Base-by-base conservation (phyloP, 2,329 filamentous ascomycete species). In the Arthrinium phaeospermum region DNA sequence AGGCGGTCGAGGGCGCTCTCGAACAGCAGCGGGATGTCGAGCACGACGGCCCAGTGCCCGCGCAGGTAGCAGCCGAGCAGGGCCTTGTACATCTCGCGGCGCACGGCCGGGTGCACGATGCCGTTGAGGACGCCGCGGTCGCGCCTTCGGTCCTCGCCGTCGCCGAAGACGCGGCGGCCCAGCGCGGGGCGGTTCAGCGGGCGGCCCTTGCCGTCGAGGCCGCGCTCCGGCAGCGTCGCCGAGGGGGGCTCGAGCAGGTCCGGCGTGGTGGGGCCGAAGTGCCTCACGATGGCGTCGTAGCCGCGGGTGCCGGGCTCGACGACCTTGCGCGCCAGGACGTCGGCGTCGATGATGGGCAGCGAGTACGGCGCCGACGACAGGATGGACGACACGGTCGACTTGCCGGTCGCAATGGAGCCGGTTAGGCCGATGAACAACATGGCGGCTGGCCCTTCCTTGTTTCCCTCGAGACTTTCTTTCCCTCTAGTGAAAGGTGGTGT, bases 341-440 rank as follows among this genome's bases (percentile, higher is more conserved):
- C 96, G 80, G 96, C 96, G 81, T 99, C 96, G 85, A 99, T 92
- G 77, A 99, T 89, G 78, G 96, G 95, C 74, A 99, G 89, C 73
- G 90, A 92, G 86, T 98, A 93, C 0, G 96, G 96, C 6, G 93
- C 86, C 5, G 90, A 87, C 69, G 93, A 91, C 78, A 99, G 93
- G 77, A 98, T 89, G 51, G 89, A 87, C 41, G 96, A 98, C 71
- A 98, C 95, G 76, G 96, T 99, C 67, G 96, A 98, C 89, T 99
- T 99, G 82, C 96, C 96, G 7, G 96, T 99, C 73, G 96, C 96
- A 80, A 99, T 98, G 74, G 95, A 98, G 81, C 96, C 96, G 12
- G 96, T 99, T 37, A 99, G 91, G 72, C 96, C 96, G 78, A 99
- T 95, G 79, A 99, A 91, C 68, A 98, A 90, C 96, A 98, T 98